These are phyloP conservation scores for Solanum ossicruentum DNA, from an alignment of 257 asterid genomes.

Conservation along the genomic window DNA sequence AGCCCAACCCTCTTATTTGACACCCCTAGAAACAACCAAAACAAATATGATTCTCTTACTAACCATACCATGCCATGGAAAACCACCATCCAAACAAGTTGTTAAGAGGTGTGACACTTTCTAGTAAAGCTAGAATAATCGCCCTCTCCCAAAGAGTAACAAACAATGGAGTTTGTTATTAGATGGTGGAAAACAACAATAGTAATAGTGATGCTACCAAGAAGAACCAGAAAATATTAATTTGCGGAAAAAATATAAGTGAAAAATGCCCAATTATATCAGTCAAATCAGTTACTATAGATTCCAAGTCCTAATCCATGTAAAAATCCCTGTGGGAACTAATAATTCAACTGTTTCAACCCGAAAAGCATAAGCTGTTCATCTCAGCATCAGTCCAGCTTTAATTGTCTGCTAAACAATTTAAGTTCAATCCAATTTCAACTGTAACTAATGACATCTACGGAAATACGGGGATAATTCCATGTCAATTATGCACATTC, in stretches of 20 bases:
- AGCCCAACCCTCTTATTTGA: no score
- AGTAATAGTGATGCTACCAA: background rate
- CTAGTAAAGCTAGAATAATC: background rate
- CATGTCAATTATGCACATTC: background rate
- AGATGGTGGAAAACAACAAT: background rate
- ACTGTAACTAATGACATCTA: background rate
- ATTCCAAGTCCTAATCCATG: background rate
- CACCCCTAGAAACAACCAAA: no score
- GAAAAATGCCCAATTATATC: background rate
- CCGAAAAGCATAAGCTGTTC: background rate
- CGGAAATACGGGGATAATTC: background rate
- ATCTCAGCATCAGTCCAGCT: background rate
- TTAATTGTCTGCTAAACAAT: background rate
- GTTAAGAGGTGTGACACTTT: background rate
- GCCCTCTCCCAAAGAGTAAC: background rate
- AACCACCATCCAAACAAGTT: no score
- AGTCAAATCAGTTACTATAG: background rate
- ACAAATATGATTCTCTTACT: no score
- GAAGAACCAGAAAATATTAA: background rate
- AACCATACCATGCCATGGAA: no score
- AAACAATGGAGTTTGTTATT: background rate
- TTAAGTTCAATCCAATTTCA: background rate
- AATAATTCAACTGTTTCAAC: background rate
- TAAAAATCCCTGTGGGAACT: background rate
- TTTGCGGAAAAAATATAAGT: background rate